Evolutionary conservation across 108 stramenopile species (phyloP), one percentile per base, ranked within the genome.

Genomic region (Thalassiosira profunda): DNA sequence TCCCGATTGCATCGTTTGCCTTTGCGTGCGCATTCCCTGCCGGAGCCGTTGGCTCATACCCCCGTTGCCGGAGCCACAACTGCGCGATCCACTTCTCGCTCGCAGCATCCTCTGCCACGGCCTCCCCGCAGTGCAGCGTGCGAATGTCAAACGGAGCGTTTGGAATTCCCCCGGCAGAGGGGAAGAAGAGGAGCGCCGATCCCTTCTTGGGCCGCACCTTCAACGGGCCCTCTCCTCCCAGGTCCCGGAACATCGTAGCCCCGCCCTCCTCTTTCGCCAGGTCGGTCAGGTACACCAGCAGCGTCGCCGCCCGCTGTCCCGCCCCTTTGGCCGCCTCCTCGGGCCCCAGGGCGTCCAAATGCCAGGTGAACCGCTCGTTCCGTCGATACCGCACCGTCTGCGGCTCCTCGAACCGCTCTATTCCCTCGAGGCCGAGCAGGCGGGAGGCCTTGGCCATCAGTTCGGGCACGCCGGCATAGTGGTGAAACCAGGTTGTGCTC

Each of bases 301-400:
- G 42, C 0, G 92, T 94, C 0, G 92, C 92, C 15, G 80, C 68
- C 47, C 92, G 82, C 58, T 93, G 92, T 31, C 92, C 89, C 26
- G 72, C 66, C 23, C 81, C 87, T 24, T 67, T 38, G 9, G 58
- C 29, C 6, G 62, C 64, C 45, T 82, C 85, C 1, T 67, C 49
- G 8, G 89, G 86, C 11, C 85, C 76, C 15, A 94, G 58, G 2
- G 89, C 92, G 67, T 94, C 92, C 17, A 91, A 58, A 67, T 94
- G 92, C 92, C 92, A 94, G 3, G 88, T 91, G 55, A 91, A 94
- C 52, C 86, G 86, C 60, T 94, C 89, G n/a, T 58, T 79, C 14
- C 79, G 63, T 33, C 84, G 78, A 52, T 91, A 91, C 52, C 86
- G 75, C 28, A 94, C 92, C 26, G 84, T 91, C 70, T 94, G 92